phyloP scores from a whole-genome alignment of 139 green algal genomes.

The Chlamydomonas asymmetrica region DNA sequence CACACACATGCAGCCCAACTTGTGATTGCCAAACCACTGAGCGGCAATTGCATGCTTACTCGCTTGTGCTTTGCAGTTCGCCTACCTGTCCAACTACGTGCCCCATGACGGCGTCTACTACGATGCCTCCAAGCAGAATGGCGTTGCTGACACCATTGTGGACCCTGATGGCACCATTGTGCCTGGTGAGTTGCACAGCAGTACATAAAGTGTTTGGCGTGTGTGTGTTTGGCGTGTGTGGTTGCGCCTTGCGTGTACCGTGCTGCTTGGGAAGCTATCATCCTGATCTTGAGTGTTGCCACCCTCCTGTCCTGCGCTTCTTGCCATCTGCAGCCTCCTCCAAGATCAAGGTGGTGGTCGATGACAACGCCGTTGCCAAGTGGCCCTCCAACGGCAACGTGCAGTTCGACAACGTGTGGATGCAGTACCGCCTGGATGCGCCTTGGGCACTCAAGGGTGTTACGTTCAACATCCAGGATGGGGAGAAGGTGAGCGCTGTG shows the following conservation, averaged over 20 bases:
- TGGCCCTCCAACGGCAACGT: slow-evolving; percentile 51
- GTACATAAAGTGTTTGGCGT: no score
- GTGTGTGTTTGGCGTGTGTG: no score
- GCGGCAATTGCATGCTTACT: no score
- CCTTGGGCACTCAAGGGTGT: slow-evolving; percentile 48
- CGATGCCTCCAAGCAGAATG: not conserved
- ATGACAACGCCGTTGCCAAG: slow-evolving; percentile 15
- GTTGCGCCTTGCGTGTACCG: no score
- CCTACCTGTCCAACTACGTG: slow-evolving; percentile 48
- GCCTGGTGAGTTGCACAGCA: not conserved
- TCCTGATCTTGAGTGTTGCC: no score
- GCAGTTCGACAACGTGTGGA: slow-evolving; percentile 46
- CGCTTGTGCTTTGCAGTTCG: no score
- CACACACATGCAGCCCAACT: no score
- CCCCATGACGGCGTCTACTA: slow-evolving; percentile 33
- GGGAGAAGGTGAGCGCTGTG: slow-evolving; percentile 69
- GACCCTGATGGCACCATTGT: slow-evolving; percentile 1
- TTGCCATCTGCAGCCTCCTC: not conserved
- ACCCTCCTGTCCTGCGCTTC: not conserved
- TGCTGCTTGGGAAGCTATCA: no score
- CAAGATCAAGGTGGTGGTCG: slow-evolving; percentile 27
- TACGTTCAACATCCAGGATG: slow-evolving; percentile 50
- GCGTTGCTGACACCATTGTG: not conserved
- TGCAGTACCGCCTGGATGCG: slow-evolving; percentile 57
- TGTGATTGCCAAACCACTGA: no score